Percentiles rank a stretch among this genome's conserved stretches.
These are phyloP conservation scores for Aspergillus cavernicola DNA, from an alignment of 495 filamentous ascomycete species.

Conservation along the genomic window DNA sequence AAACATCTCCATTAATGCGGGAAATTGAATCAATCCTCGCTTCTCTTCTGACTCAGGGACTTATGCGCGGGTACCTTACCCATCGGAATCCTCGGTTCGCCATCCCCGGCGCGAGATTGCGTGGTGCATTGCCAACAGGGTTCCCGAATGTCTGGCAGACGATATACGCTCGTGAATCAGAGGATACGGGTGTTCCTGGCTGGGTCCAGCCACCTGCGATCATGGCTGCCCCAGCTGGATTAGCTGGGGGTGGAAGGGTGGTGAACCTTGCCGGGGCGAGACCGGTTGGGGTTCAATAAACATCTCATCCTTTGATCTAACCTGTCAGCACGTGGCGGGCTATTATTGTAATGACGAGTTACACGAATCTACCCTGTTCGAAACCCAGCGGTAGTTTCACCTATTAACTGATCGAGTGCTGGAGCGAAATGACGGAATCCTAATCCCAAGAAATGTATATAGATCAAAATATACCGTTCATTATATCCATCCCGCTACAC, in stretches of 20 bases:
- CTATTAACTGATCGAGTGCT: too few species aligned
- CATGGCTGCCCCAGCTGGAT: conserved; percentile 9
- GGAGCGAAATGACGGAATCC: too few species aligned
- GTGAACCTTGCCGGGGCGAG: conserved; percentile 51
- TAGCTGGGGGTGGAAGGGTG: conserved; percentile 41
- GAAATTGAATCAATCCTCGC: conserved; percentile 77
- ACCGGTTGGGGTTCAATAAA: conserved; percentile 45
- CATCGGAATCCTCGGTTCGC: conserved; percentile 73
- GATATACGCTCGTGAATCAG: conserved; percentile 41
- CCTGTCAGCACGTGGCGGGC: too few species aligned
- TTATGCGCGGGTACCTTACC: conserved; percentile 85
- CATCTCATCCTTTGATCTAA: too few species aligned
- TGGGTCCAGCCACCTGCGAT: conserved; percentile 46
- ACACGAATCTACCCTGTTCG: too few species aligned
- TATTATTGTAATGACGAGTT: too few species aligned
- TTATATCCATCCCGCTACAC: too few species aligned
- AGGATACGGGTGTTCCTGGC: conserved; percentile 47
- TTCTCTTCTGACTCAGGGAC: conserved; percentile 71
- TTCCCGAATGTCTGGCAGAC: conserved; percentile 61
- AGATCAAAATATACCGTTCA: too few species aligned
- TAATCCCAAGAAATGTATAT: too few species aligned
- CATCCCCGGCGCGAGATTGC: conserved; percentile 71
- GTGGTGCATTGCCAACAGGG: conserved; percentile 56
- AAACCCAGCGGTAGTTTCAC: too few species aligned
- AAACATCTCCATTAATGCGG: conserved; percentile 50